These are phyloP conservation scores for Rhipidocladum racemiflorum DNA, from an alignment of 176 grass and related monocot genomes.

Conservation along the genomic window DNA sequence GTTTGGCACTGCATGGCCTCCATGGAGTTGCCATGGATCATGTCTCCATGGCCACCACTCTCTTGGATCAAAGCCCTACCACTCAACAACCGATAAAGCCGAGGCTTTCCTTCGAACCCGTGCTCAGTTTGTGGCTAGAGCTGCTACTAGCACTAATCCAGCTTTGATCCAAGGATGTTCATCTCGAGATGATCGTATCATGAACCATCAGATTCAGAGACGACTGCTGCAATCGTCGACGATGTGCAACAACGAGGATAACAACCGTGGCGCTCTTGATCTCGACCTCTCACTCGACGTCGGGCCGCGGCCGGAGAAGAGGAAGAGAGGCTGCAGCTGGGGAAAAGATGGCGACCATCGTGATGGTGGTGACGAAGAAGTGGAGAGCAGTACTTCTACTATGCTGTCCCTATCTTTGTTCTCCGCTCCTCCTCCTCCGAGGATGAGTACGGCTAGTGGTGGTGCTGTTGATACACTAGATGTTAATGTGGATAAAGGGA, in stretches of 20 bases:
- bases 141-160: background rate
- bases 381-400: background rate
- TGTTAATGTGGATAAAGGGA: constrained; percentile 10
- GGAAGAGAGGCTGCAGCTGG: background rate
- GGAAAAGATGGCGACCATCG: background rate
- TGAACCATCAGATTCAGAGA: constrained; percentile 25
- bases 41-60: constrained; percentile 13
- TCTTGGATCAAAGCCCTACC: constrained; percentile 25
- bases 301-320: background rate
- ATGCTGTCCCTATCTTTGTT: constrained; percentile 36
- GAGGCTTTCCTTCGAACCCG: background rate
- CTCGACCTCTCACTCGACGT: constrained; percentile 38
- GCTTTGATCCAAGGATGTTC: background rate
- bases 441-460: background rate
- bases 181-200: constrained; percentile 5
- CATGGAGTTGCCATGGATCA: constrained; percentile 34
- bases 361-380: constrained; percentile 15
- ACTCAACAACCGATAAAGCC: constrained; percentile 5
- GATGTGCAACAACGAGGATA: background rate
- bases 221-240: background rate
- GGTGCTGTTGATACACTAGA: background rate
- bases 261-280: constrained; percentile 3
- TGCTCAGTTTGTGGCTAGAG: background rate
- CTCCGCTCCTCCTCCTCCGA: constrained; percentile 9
- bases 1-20: constrained; percentile 22